These are phyloP conservation scores for Clonostachys sp. DNA, from an alignment of 2,329 filamentous ascomycete species.

Conservation along the genomic window DNA sequence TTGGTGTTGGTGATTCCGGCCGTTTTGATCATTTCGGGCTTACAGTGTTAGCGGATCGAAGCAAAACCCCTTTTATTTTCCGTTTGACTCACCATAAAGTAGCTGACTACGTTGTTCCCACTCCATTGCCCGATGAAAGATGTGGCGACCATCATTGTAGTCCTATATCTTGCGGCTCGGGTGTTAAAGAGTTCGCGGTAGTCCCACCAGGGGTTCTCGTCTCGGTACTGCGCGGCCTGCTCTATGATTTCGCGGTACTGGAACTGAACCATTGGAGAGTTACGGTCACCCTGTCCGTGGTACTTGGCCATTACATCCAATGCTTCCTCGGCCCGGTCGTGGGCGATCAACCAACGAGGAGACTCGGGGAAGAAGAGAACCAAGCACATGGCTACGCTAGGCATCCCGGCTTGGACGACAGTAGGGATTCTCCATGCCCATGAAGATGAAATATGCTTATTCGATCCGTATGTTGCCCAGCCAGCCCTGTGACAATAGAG, in stretches of 20 bases:
- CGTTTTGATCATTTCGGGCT: slow-evolving; percentile 7
- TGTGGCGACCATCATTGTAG: slow-evolving; percentile 45
- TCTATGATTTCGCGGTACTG: slow-evolving; percentile 54
- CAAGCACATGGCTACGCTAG: slow-evolving; percentile 48
- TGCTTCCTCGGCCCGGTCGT: slow-evolving; percentile 52
- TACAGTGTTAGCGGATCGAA: not conserved
- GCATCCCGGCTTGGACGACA: slow-evolving; percentile 47
- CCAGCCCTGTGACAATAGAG: slow-evolving; percentile 21
- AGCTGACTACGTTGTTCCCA: slow-evolving; percentile 36
- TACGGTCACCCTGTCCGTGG: slow-evolving; percentile 52
- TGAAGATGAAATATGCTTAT: slow-evolving; percentile 16
- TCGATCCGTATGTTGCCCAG: slow-evolving; percentile 41
- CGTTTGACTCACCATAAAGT: slow-evolving; percentile 20
- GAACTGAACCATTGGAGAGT: slow-evolving; percentile 46
- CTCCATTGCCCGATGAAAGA: slow-evolving; percentile 46
- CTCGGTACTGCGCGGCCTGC: slow-evolving; percentile 36
- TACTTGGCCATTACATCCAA: slow-evolving; percentile 52
- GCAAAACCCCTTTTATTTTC: not conserved
- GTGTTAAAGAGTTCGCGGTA: slow-evolving; percentile 49
- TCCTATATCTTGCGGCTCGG: slow-evolving; percentile 37
- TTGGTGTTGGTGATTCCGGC: slow-evolving; percentile 30
- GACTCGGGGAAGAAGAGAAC: slow-evolving; percentile 63
- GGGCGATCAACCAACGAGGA: slow-evolving; percentile 52
- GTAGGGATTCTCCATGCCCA: slow-evolving; percentile 57
- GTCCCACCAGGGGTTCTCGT: slow-evolving; percentile 57